Evolutionary conservation across 495 filamentous ascomycete genomes (phyloP).

Genomic region (Daldinia caldariorum): DNA sequence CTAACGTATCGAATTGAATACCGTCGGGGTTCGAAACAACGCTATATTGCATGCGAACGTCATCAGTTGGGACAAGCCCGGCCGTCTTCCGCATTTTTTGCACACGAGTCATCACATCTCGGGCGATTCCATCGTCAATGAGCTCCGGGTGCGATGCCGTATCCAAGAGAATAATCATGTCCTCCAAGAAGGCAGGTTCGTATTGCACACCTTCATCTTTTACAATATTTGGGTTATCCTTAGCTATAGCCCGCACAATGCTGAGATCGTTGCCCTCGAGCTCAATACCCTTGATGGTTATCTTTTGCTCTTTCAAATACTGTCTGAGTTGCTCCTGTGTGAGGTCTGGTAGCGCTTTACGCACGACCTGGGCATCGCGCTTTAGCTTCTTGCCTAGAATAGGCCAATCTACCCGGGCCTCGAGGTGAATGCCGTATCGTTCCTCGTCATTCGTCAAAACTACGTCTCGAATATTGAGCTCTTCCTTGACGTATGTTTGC

Average conservation of each 20-base stretch:
- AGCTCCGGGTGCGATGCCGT: slow-evolving; percentile 55
- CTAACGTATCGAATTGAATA: slow-evolving; percentile 36
- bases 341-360: slow-evolving; percentile 84
- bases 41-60: slow-evolving; percentile 58
- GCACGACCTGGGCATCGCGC: slow-evolving; percentile 84
- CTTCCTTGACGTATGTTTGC: slow-evolving; percentile 84
- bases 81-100: slow-evolving; percentile 60
- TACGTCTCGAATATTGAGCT: slow-evolving; percentile 90
- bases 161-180: slow-evolving; percentile 58
- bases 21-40: slow-evolving; percentile 47
- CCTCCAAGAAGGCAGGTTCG: slow-evolving; percentile 45
- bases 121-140: slow-evolving; percentile 55
- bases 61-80: slow-evolving; percentile 55
- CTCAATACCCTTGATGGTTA: slow-evolving; percentile 84
- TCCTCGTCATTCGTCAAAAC: slow-evolving; percentile 86
- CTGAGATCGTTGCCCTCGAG: slow-evolving; percentile 82
- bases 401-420: slow-evolving; percentile 88
- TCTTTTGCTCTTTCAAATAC: slow-evolving; percentile 74
- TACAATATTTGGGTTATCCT: slow-evolving; percentile 32
- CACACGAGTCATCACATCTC: slow-evolving; percentile 59
- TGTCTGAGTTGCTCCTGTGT: slow-evolving; percentile 76
- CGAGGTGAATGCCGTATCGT: slow-evolving; percentile 91
- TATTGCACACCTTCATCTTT: slow-evolving; percentile 35
- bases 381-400: slow-evolving; percentile 96
- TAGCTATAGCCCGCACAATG: slow-evolving; percentile 34